phyloP scores from a whole-genome alignment of 2,329 filamentous ascomycete genomes.

The Macrophomina phaseolina region DNA sequence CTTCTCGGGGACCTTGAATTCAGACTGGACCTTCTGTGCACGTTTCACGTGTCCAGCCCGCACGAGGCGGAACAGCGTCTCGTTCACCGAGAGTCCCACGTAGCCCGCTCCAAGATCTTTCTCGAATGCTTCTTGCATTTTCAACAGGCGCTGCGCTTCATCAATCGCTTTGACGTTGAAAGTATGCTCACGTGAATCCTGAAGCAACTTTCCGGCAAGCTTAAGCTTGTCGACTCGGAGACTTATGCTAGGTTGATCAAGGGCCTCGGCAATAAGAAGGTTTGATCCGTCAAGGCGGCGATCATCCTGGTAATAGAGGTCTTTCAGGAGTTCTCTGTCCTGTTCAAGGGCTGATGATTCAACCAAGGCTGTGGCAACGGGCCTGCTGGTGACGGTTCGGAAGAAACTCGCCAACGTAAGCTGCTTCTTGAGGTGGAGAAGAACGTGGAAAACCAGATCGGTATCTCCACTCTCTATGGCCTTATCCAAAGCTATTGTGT shows the following conservation, averaged over 20 bases:
- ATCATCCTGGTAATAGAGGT: slow-evolving; percentile 97
- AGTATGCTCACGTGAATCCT: slow-evolving; percentile 79
- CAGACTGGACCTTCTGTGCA: slow-evolving; percentile 84
- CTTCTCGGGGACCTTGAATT: slow-evolving; percentile 93
- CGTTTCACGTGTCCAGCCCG: slow-evolving; percentile 80
- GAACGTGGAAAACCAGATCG: slow-evolving; percentile 87
- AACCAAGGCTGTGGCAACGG: slow-evolving; percentile 85
- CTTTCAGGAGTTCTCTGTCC: slow-evolving; percentile 83
- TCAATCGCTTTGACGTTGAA: slow-evolving; percentile 77
- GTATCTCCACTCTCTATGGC: slow-evolving; percentile 95
- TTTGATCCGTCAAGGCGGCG: slow-evolving; percentile 85
- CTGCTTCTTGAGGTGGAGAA: slow-evolving; percentile 87
- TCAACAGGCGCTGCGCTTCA: slow-evolving; percentile 78
- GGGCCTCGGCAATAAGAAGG: slow-evolving; percentile 83
- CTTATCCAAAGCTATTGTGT: slow-evolving; percentile 93
- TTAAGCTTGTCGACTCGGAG: slow-evolving; percentile 84
- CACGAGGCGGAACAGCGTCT: slow-evolving; percentile 89
- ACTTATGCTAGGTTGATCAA: slow-evolving; percentile 72
- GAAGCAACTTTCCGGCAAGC: slow-evolving; percentile 80
- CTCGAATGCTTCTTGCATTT: slow-evolving; percentile 86
- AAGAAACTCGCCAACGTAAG: slow-evolving; percentile 91
- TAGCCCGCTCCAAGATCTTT: slow-evolving; percentile 77
- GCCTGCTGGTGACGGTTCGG: slow-evolving; percentile 83
- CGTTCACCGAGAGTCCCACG: slow-evolving; percentile 83
- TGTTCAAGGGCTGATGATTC: slow-evolving; percentile 82